These are phyloP conservation scores for Leishmania mexicana DNA, from an alignment of 208 protist species.

Conservation along the genomic window DNA sequence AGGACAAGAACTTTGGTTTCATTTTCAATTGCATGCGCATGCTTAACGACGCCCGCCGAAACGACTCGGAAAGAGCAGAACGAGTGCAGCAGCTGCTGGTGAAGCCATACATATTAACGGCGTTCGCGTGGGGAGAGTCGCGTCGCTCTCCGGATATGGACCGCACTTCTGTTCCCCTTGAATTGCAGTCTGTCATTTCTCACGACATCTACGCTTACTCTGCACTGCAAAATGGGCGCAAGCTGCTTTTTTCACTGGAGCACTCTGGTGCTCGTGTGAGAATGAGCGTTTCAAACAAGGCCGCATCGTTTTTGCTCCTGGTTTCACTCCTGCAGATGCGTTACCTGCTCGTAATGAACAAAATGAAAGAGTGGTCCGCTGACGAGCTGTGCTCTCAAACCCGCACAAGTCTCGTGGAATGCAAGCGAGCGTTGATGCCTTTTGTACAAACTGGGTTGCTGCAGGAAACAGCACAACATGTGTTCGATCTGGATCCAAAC, in stretches of 20 bases:
- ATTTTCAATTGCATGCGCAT: slow-evolving; percentile 45
- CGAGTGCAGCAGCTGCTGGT: slow-evolving; percentile 2
- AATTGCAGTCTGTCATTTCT: slow-evolving; percentile 4
- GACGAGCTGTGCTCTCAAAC: slow-evolving; percentile 18
- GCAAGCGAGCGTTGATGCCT: slow-evolving; percentile 21
- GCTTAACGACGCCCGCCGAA: slow-evolving; percentile 38
- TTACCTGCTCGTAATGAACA: slow-evolving; percentile 27
- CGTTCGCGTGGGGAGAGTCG: slow-evolving; percentile 26
- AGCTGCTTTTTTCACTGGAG: slow-evolving; percentile 28
- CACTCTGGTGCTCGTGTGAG: slow-evolving; percentile 26
- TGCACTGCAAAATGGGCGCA: slow-evolving; percentile 12
- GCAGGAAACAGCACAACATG: slow-evolving; percentile 15
- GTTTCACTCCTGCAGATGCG: slow-evolving; percentile 32
- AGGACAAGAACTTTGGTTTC: slow-evolving; percentile 53
- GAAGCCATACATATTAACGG: slow-evolving; percentile 22
- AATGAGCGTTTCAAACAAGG: slow-evolving; percentile 8
- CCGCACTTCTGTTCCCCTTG: background rate
- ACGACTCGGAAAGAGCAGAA: background rate
- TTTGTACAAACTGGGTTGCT: slow-evolving; percentile 24
- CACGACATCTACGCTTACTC: slow-evolving; percentile 12
- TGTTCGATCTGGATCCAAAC: background rate
- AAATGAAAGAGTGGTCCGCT: slow-evolving; percentile 19
- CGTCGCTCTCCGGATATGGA: slow-evolving; percentile 12
- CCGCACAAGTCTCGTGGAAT: slow-evolving; percentile 11
- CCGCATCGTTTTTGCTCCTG: slow-evolving; percentile 13